phyloP scores from a whole-genome alignment of 148 eudicot genomes.

The Rhododendron griersonianum region DNA sequence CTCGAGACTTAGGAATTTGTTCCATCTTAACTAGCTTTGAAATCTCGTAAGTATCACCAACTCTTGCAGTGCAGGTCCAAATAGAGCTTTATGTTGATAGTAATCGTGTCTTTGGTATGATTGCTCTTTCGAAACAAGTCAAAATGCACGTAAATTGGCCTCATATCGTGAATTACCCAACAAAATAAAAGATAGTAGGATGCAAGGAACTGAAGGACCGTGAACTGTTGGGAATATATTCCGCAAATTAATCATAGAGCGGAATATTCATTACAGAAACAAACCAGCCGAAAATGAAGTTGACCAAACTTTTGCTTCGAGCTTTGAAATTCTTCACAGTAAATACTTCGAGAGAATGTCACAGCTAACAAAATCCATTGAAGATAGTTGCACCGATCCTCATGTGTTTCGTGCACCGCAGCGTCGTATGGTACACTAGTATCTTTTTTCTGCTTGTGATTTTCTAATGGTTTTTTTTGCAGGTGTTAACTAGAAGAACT shows the following conservation, averaged over 20 bases:
- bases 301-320: constrained; percentile 1
- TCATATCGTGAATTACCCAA: neutral
- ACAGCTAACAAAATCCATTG: neutral
- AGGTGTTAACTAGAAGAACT: too few relatives aligned
- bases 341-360: neutral
- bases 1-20: neutral
- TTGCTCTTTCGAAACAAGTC: neutral
- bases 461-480: too few relatives aligned
- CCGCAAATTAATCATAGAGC: neutral
- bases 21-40: neutral
- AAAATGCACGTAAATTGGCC: neutral
- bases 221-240: neutral
- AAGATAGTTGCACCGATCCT: too few relatives aligned
- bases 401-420: too few relatives aligned
- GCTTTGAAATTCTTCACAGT: neutral
- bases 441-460: too few relatives aligned
- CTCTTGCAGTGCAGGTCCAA: neutral
- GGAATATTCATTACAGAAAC: neutral
- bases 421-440: too few relatives aligned
- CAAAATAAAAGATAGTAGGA: neutral
- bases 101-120: neutral
- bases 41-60: neutral
- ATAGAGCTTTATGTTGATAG: neutral
- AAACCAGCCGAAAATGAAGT: neutral
- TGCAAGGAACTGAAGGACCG: neutral